Evolutionary conservation across 139 green algal genomes (phyloP), one percentile per base, ranked within the genome.

Genomic region (Coelastrella sp.): DNA sequence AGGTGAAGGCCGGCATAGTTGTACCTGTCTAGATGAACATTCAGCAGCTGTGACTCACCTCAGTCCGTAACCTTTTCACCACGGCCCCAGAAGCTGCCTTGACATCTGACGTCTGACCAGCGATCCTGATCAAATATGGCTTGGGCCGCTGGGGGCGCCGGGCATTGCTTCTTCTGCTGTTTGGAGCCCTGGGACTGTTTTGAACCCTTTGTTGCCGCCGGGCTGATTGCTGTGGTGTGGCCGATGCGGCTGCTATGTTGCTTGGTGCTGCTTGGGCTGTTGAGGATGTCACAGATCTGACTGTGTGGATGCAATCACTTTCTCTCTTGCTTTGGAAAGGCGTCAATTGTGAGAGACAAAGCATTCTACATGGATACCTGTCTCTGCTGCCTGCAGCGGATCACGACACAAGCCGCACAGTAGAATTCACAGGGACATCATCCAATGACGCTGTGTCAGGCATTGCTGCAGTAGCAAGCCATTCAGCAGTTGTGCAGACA

Each of bases 61-160:
- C 84, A n/a, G 25, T 81, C 14, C 84, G 19, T 35, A 88, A 68
- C 84, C 84, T 66, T 68, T 88, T 88, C 15, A 81, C 68, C n/a
- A 88, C 20, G 4, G 84, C 84, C 6, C 84, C 84, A 22, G 84
- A 58, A 56, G 84, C 84, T 6, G 22, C n/a, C 6, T 75, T 57
- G 7, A 80, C 68, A 19, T 70, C 27, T 25, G 84, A 81, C 11
- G 84, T 88, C 19, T 68, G 66, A 17, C 84, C 84, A 19, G 84
- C 84, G 7, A 88, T 60, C 68, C 84, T 73, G 10, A 87, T 57
- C 14, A 87, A 20, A 57, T 57, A 79, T 6, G 82, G 82, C 65
- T 87, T 61, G 4, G 82, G 82, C 7, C 19, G 12, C 9, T 0
- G 19, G 0, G 59, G 59, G 59, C 19, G 57, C 35, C 79, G 6